Evolutionary conservation across 345 rosid genomes (phyloP).

Genomic region (Acer negundo): DNA sequence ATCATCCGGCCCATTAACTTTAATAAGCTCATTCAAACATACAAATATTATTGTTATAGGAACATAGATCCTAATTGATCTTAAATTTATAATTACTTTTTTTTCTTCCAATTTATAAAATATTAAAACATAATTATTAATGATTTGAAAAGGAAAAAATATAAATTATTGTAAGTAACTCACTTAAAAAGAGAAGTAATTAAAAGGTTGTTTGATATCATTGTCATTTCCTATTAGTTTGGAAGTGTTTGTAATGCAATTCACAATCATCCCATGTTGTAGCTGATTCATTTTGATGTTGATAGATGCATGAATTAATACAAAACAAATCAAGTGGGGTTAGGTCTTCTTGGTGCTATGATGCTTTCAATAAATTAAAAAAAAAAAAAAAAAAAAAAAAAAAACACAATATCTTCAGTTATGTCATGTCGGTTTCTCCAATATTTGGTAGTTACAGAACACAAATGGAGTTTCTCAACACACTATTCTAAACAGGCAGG

Average conservation of each 20-base stretch:
- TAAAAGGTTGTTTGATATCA: not conserved
- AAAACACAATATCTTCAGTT: not conserved
- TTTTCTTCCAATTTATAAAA: too few species aligned
- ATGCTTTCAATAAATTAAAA: not conserved
- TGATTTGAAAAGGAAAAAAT: too few species aligned
- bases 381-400: not conserved
- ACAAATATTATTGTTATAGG: too few species aligned
- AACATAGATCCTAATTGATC: too few species aligned
- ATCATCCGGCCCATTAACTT: too few species aligned
- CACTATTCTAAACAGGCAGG: not conserved
- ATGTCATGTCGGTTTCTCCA: not conserved
- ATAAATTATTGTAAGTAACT: too few species aligned
- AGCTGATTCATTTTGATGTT: not conserved
- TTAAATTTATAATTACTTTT: too few species aligned
- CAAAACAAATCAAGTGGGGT: constrained; percentile 11
- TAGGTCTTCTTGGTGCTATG: constrained; percentile 1
- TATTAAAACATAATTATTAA: too few species aligned
- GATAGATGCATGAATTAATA: constrained; percentile 9
- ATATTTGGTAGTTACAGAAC: too few species aligned
- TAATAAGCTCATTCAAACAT: too few species aligned
- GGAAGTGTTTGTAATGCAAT: not conserved
- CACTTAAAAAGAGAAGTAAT: not conserved
- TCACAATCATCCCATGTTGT: constrained; percentile 1
- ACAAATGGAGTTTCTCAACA: not conserved
- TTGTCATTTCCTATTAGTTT: not conserved